Evolutionary conservation across 2,329 filamentous ascomycete genomes (phyloP).

Genomic region (Epichloe baconii): DNA sequence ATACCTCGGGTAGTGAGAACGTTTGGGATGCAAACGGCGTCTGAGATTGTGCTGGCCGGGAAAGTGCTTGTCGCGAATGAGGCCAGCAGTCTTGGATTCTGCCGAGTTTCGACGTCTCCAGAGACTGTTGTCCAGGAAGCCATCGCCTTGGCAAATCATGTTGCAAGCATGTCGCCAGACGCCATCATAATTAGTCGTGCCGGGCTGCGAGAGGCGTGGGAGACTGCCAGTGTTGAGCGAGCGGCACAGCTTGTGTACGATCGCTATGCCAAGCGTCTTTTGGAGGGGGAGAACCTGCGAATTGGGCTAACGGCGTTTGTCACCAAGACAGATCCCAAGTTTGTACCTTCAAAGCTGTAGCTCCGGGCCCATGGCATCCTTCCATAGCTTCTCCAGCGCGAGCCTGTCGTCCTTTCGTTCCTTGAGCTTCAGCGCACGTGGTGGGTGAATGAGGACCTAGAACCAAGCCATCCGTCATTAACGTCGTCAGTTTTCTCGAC

Average conservation of each 20-base stretch:
- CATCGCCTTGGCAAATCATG: conserved; percentile 20
- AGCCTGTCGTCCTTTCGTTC: too few relatives aligned
- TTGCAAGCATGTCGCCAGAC: conserved; percentile 22
- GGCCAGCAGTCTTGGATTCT: conserved; percentile 7
- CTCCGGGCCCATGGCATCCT: too few relatives aligned
- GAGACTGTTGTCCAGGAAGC: conserved; percentile 24
- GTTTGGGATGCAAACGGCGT: conserved; percentile 31
- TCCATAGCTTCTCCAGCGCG: too few relatives aligned
- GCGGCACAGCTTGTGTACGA: conserved; percentile 27
- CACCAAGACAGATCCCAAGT: conserved; percentile 34
- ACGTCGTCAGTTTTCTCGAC: too few relatives aligned
- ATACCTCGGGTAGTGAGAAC: conserved; percentile 36
- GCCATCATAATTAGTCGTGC: conserved; percentile 27
- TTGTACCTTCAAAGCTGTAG: conserved; percentile 34
- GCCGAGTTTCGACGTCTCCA: conserved; percentile 25
- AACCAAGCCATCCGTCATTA: too few relatives aligned
- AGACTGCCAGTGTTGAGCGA: conserved; percentile 26
- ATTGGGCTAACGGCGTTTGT: conserved; percentile 38
- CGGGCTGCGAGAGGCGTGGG: conserved; percentile 25
- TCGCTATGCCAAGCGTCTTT: conserved; percentile 25
- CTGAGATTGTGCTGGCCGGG: conserved; percentile 36
- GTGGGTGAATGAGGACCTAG: too few relatives aligned
- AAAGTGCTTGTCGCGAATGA: conserved; percentile 30
- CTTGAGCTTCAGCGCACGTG: too few relatives aligned
- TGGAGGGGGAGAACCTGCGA: conserved; percentile 32